Evolutionary conservation across 208 protist species (phyloP), one percentile per base, ranked within the genome.

Genomic region (Leishmania braziliensis): DNA sequence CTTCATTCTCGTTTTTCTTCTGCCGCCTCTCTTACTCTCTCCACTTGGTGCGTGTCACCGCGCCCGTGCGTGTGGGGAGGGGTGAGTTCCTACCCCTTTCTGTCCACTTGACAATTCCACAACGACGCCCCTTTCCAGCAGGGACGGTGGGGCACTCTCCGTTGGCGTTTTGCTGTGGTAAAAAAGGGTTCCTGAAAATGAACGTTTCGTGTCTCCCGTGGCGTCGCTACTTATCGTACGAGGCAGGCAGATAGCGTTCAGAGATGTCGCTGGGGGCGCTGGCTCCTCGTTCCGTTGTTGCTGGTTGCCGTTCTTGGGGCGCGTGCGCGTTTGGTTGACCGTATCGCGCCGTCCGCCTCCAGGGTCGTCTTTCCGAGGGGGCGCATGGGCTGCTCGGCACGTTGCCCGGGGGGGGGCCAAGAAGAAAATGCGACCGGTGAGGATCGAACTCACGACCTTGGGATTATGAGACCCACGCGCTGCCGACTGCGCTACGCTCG

Each of bases 381-480:
- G 33, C 33, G 33, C 33, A 33, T 0, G 33, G 33, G 33, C 33
- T 33, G 33, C 33, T 33, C 33, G 0, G 33, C 33, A 33, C 33
- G 33, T 0, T 33, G 33, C 33, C 36, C 36, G 23, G 26, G 58
- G 23, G 26, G 58, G 58, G 58, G 26, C n/a, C 26, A 43, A 2
- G 23, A 14, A 3, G 33, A 85, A 86, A 85, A 92, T 90, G 86
- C 86, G 84, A 89, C 80, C 85, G 81, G 88, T 88, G 90, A 95
- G 92, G 91, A 87, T 97, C 92, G 94, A 95, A 97, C 95, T 98
- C 91, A 98, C 95, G 93, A 97, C 93, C 95, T 98, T 98, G 92
- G 95, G 95, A 95, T 98, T 98, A 98, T 98, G 95, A 98, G 87
- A 96, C 95, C 93, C 92, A 98, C 95, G 95, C 95, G 95, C 95